Percentiles rank a stretch among this genome's conserved stretches.
These are phyloP conservation scores for Camptophora hylomeconis DNA, from an alignment of 2,329 filamentous ascomycete species.

Conservation along the genomic window DNA sequence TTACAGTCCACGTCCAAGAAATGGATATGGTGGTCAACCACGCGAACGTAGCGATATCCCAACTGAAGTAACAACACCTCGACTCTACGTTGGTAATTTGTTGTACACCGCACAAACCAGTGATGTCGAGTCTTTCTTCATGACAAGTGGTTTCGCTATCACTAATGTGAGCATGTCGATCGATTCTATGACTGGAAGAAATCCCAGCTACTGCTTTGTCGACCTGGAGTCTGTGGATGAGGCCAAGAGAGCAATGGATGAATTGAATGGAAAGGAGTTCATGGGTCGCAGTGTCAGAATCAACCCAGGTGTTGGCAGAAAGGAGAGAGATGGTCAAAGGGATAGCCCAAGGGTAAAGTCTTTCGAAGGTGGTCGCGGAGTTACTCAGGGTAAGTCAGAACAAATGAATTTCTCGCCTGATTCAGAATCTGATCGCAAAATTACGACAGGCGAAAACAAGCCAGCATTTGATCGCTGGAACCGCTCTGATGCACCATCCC, in stretches of 20 bases:
- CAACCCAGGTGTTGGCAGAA: slow-evolving; percentile 50
- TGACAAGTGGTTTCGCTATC: slow-evolving; percentile 25
- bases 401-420: slow-evolving; percentile 2
- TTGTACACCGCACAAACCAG: slow-evolving; percentile 40
- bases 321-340: slow-evolving; percentile 17
- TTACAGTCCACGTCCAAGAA: neutral
- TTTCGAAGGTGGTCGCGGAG: neutral
- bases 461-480: slow-evolving; percentile 31
- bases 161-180: slow-evolving; percentile 55
- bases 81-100: slow-evolving; percentile 43
- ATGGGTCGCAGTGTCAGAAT: slow-evolving; percentile 49
- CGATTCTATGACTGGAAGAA: slow-evolving; percentile 54
- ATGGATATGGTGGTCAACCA: slow-evolving; percentile 1
- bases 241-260: slow-evolving; percentile 44
- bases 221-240: slow-evolving; percentile 47
- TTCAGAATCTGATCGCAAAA: neutral
- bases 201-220: slow-evolving; percentile 64
- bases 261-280: slow-evolving; percentile 42
- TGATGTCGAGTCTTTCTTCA: slow-evolving; percentile 38
- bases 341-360: slow-evolving; percentile 2
- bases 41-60: slow-evolving; percentile 21
- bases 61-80: too few relatives aligned
- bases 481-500: slow-evolving; percentile 25
- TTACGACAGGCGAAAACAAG: slow-evolving; percentile 8
- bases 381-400: slow-evolving; percentile 5